Evolutionary conservation across 176 grass and related monocot species (phyloP).

Genomic region (Metroxylon sagu): DNA sequence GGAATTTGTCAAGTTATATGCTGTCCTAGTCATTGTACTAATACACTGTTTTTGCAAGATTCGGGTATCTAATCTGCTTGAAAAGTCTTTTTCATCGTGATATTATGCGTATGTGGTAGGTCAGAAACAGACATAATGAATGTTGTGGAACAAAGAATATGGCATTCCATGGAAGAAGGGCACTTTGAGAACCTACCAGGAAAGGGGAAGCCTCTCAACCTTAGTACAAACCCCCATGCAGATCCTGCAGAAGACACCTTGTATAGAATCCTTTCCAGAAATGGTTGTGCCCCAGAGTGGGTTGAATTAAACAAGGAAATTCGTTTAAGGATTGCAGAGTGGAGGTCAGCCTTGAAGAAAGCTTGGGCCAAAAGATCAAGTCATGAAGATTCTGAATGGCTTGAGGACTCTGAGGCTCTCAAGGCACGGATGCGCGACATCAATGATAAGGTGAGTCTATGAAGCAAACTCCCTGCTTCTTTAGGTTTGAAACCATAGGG

Average conservation of each 20-base stretch:
- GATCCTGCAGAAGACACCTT: constrained; percentile 89
- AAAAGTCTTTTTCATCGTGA: not conserved
- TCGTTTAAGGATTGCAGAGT: constrained; percentile 31
- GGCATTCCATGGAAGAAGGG: constrained; percentile 91
- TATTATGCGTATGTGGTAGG: constrained; percentile 25
- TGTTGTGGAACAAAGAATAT: constrained; percentile 93
- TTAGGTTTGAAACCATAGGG: too few relatives aligned
- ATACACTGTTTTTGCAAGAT: not conserved
- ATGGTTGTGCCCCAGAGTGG: constrained; percentile 70
- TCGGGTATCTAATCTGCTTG: not conserved
- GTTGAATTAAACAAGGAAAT: constrained; percentile 92
- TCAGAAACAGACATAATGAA: constrained; percentile 80
- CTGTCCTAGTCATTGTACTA: not conserved
- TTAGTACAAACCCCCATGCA: constrained; percentile 50
- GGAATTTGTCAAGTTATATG: too few relatives aligned
- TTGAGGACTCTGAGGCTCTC: constrained; percentile 33
- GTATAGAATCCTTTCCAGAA: constrained; percentile 67
- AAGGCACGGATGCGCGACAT: constrained; percentile 56
- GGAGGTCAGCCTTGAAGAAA: constrained; percentile 48
- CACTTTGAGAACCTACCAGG: constrained; percentile 85
- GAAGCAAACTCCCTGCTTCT: too few relatives aligned
- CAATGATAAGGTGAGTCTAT: constrained; percentile 58
- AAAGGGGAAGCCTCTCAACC: constrained; percentile 76
- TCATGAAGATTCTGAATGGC: constrained; percentile 30
- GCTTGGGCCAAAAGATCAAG: constrained; percentile 37